phyloP scores from a whole-genome alignment of 2,329 filamentous ascomycete genomes.

The Parascedosporium putredinis region DNA sequence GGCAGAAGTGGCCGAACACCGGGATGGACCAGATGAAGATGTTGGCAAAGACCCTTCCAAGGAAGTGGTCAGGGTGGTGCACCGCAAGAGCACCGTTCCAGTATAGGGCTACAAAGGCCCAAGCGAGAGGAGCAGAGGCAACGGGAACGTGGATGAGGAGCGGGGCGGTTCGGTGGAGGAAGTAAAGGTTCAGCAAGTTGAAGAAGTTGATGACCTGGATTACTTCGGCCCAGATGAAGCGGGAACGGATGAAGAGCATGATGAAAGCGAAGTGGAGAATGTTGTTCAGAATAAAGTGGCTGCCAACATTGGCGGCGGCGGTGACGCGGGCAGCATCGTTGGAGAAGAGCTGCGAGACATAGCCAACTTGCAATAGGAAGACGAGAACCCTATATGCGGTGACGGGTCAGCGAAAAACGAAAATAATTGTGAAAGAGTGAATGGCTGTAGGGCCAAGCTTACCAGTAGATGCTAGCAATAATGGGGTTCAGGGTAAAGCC shows the following conservation, averaged over 20 bases:
- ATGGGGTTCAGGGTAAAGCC: slow-evolving; percentile 65
- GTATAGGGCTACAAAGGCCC: slow-evolving; percentile 78
- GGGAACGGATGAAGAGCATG: slow-evolving; percentile 67
- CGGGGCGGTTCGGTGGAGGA: slow-evolving; percentile 63
- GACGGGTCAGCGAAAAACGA: background rate
- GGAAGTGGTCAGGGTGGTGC: slow-evolving; percentile 51
- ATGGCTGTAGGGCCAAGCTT: slow-evolving; percentile 11
- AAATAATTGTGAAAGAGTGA: background rate
- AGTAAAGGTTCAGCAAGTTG: slow-evolving; percentile 71
- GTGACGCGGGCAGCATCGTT: slow-evolving; percentile 51
- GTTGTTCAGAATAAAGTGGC: slow-evolving; percentile 81
- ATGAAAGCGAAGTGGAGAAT: slow-evolving; percentile 73
- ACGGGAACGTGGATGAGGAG: slow-evolving; percentile 67
- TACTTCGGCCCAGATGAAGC: slow-evolving; percentile 67
- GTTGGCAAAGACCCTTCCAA: slow-evolving; percentile 74
- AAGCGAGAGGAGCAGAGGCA: slow-evolving; percentile 67
- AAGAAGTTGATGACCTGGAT: slow-evolving; percentile 71
- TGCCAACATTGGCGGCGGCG: slow-evolving; percentile 68
- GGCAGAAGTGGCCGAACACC: slow-evolving; percentile 66
- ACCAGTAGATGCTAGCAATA: slow-evolving; percentile 68
- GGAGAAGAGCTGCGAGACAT: slow-evolving; percentile 68
- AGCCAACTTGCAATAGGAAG: slow-evolving; percentile 65
- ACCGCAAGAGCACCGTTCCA: slow-evolving; percentile 82
- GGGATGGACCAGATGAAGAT: slow-evolving; percentile 80
- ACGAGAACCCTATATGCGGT: slow-evolving; percentile 52